These are phyloP conservation scores for Leccinum incarnatum DNA, from an alignment of 768 basidiomycete genomes.

Conservation along the genomic window DNA sequence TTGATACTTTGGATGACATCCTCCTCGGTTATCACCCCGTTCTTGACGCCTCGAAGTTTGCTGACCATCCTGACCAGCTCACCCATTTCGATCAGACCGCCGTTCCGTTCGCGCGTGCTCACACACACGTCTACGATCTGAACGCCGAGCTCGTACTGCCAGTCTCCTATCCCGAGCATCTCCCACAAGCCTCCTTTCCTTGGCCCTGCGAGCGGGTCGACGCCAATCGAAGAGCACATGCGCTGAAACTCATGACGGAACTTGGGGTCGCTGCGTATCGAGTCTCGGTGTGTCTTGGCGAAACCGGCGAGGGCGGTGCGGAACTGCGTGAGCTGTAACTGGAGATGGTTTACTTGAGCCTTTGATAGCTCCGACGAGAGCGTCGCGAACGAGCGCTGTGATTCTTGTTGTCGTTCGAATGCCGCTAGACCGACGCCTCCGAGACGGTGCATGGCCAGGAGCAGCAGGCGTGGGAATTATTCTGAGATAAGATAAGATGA, in stretches of 20 bases:
- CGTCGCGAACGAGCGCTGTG: neutral
- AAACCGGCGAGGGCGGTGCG: neutral
- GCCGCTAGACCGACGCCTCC: neutral
- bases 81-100: slow-evolving; percentile 86
- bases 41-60: slow-evolving; percentile 67
- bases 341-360: neutral
- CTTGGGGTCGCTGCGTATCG: neutral
- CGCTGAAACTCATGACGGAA: neutral
- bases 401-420: neutral
- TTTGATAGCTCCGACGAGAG: neutral
- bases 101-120: slow-evolving; percentile 83
- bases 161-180: slow-evolving; percentile 69
- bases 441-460: neutral
- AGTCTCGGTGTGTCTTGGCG: neutral
- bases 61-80: slow-evolving; percentile 81
- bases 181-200: neutral
- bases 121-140: slow-evolving; percentile 94
- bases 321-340: neutral
- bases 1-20: slow-evolving; percentile 83
- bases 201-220: neutral
- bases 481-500: slow-evolving; percentile 19
- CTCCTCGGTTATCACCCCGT: slow-evolving; percentile 76
- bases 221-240: neutral
- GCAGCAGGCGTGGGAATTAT: neutral
- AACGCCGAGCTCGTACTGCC: slow-evolving; percentile 94